These are phyloP conservation scores for Saturnispora bothae DNA, from an alignment of 805 yeast species.

Conservation along the genomic window DNA sequence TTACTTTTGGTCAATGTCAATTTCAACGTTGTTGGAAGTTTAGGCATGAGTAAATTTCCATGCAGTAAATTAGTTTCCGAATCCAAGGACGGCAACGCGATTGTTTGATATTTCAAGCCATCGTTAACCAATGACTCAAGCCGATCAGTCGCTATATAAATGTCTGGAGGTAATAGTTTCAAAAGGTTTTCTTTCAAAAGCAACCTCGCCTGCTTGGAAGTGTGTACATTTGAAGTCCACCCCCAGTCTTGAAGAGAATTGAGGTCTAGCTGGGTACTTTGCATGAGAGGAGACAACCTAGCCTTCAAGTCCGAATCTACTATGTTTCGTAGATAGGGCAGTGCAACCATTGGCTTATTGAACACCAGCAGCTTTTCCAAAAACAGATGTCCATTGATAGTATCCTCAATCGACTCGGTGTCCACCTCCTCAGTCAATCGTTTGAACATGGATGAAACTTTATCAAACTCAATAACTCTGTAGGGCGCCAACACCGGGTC, in stretches of 20 bases:
- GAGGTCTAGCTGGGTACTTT: neutral
- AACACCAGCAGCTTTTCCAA: slow-evolving; percentile 4
- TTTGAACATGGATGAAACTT: neutral
- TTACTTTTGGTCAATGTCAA: slow-evolving; percentile 41
- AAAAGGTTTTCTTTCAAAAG: slow-evolving; percentile 33
- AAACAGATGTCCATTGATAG: slow-evolving; percentile 7
- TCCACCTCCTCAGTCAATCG: neutral
- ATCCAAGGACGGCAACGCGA: slow-evolving; percentile 16
- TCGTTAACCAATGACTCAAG: slow-evolving; percentile 41
- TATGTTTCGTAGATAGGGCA: slow-evolving; percentile 1
- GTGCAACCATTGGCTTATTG: slow-evolving; percentile 1
- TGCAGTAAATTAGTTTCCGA: slow-evolving; percentile 13
- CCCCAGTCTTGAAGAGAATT: slow-evolving; percentile 2
- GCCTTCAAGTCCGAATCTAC: neutral
- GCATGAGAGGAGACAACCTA: slow-evolving; percentile 3
- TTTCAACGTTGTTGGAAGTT: slow-evolving; percentile 35
- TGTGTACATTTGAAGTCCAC: slow-evolving; percentile 3
- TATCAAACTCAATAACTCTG: neutral
- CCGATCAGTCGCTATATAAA: slow-evolving; percentile 38
- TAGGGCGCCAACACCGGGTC: neutral
- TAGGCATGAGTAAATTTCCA: neutral
- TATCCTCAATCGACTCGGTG: neutral
- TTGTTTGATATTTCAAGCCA: slow-evolving; percentile 38
- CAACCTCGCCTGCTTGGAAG: slow-evolving; percentile 25
- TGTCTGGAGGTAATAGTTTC: slow-evolving; percentile 37